Base-by-base conservation (phyloP, 139 green algal genomes). In the Closterium sp. region DNA sequence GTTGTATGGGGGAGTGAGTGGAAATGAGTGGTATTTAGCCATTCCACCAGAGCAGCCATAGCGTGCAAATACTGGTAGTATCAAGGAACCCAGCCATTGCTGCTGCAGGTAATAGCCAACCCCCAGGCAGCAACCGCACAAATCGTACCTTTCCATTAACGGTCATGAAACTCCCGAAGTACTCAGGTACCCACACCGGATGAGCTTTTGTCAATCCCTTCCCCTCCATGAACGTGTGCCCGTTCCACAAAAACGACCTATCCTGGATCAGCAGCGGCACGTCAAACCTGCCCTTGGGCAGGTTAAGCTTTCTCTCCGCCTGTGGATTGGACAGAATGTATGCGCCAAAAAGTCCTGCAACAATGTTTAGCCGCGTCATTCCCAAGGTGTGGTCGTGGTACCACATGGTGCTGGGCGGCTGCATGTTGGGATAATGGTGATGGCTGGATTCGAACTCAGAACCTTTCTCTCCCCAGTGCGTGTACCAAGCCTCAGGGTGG, bases 361-460 rank as follows among this genome's bases (percentile, higher is more conserved):
- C 89, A 32, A 94, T 32, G 87, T 88, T 94, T 24, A 94, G 32
- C 9, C 91, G 38, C 21, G 91, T 94, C 38, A 94, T 88, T 70
- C 87, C 91, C 22, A 87, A 21, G 13, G 91, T 94, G 29, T 87
- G 91, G 91, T 94, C 91, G 31, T 93, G 91, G 91, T 93, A 93
- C 91, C 91, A 94, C 21, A 94, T 0, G 27, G 87, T 91, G 9
- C 73, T 86, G 22, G 87, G 87, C 21, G 62, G 38, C 86, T 94
- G 91, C 32, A 27, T 31, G 84, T 94, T 94, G 22, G 31, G 24
- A 31, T 94, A 94, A 30, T 38, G 31, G 30, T 87, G 70, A 10
- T 70, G 6, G n/a, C 22, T 45, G n/a, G 21, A 92, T 19, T 31
- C 42, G 34, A 86, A 94, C 19, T n/a, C 22, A 22, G 24, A 4